Conservation (phyloP, 495 filamentous ascomycete genomes). For the Chaetomium fimeti region DNA sequence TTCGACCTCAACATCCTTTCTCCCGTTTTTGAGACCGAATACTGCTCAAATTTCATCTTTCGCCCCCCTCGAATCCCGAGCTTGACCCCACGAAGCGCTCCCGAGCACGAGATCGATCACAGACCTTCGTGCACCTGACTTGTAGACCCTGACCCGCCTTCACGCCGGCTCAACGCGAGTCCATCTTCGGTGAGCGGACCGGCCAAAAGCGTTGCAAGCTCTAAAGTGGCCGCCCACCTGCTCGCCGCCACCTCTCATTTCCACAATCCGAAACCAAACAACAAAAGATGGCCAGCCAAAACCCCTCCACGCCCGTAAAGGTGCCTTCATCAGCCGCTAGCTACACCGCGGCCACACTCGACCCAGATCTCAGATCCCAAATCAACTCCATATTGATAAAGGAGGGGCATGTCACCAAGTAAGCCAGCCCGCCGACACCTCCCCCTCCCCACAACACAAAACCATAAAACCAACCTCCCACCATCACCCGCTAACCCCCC, state of each 20-base stretch:
- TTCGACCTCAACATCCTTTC: not conserved
- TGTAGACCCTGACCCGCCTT: not conserved
- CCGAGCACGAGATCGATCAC: not conserved
- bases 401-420: conserved; percentile 53
- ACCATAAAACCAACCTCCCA: not conserved
- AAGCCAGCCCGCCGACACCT: conserved; percentile 17
- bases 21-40: not conserved
- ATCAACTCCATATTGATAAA: conserved; percentile 51
- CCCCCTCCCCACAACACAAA: not conserved
- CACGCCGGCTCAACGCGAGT: not conserved
- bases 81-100: not conserved
- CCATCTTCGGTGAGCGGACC: not conserved
- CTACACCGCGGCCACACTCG: conserved; percentile 52
- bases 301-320: conserved; percentile 51
- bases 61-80: not conserved
- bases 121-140: not conserved
- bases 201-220: too few species aligned
- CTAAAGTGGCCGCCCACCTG: not conserved
- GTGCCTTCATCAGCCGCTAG: conserved; percentile 50
- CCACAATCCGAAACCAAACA: not conserved
- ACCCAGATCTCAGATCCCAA: conserved; percentile 53
- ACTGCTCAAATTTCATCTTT: not conserved
- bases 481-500: conserved; percentile 16
- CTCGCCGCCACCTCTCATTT: not conserved
- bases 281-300: conserved; percentile 42